Conservation (phyloP, 2,329 filamentous ascomycete genomes). For the Neopestalotiopsis sp. region DNA sequence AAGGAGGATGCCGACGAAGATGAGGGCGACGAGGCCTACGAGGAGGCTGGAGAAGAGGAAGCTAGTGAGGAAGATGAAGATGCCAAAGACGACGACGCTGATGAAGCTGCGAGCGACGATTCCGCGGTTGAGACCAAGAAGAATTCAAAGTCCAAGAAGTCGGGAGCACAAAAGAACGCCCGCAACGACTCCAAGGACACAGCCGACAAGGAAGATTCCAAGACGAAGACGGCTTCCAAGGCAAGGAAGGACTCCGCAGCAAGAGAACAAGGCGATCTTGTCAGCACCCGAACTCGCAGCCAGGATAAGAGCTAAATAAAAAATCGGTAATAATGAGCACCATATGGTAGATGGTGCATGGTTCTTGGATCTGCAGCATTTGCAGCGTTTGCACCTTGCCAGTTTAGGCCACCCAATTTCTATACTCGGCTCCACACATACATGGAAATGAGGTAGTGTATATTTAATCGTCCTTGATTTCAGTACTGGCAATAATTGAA, state of each 20-base stretch:
- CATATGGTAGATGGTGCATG: no score
- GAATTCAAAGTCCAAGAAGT: slow-evolving; percentile 10
- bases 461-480: background rate
- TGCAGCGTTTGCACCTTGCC: background rate
- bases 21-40: slow-evolving; percentile 23
- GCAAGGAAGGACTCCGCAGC: slow-evolving; percentile 23
- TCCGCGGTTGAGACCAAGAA: background rate
- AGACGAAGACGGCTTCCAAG: slow-evolving; percentile 9
- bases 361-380: no score
- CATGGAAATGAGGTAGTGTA: background rate
- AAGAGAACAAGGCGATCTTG: slow-evolving; percentile 25
- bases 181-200: background rate
- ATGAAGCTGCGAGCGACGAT: slow-evolving; percentile 7
- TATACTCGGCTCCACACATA: background rate
- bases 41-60: slow-evolving; percentile 6
- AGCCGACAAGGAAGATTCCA: slow-evolving; percentile 14
- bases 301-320: slow-evolving; percentile 20
- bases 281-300: slow-evolving; percentile 31
- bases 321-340: no score
- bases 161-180: background rate
- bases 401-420: background rate
- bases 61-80: slow-evolving; percentile 19
- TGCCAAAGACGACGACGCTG: background rate
- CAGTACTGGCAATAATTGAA: background rate
- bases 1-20: slow-evolving; percentile 30